Conservation (phyloP, 768 basidiomycete genomes). For the Exsudoporus frostii region DNA sequence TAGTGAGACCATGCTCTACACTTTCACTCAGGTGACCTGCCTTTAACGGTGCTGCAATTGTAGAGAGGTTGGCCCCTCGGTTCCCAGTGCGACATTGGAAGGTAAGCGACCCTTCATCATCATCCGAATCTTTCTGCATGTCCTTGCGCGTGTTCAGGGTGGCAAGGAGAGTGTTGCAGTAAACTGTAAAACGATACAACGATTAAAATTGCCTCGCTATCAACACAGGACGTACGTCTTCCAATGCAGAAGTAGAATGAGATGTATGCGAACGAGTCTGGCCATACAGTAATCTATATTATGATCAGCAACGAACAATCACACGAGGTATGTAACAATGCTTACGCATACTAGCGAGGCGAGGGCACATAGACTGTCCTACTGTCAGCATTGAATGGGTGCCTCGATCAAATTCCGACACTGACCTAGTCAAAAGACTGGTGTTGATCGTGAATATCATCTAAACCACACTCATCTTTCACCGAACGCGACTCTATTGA, state of each 20-base stretch:
- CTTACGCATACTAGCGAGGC: constrained; percentile 50
- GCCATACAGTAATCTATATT: constrained; percentile 44
- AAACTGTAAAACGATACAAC: constrained; percentile 35
- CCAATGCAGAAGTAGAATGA: constrained; percentile 59
- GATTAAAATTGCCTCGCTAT: not conserved
- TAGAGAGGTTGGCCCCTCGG: constrained; percentile 3
- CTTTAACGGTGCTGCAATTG: not conserved
- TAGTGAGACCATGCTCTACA: not conserved
- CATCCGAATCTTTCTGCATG: constrained; percentile 32
- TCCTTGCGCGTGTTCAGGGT: constrained; percentile 54
- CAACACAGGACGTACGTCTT: constrained; percentile 41
- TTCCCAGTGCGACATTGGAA: not conserved
- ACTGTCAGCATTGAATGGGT: not conserved
- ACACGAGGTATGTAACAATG: not conserved
- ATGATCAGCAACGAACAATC: not conserved
- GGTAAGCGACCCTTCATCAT: constrained; percentile 11
- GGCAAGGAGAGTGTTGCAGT: constrained; percentile 57
- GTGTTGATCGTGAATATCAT: constrained; percentile 51
- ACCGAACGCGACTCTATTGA: not conserved
- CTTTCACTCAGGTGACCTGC: not conserved
- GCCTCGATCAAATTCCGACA: not conserved
- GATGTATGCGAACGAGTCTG: constrained; percentile 52
- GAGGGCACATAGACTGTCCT: constrained; percentile 44
- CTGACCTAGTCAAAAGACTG: constrained; percentile 27
- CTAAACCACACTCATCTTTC: constrained; percentile 12